Evolutionary conservation across 257 asterid species (phyloP).

Genomic region (Solanum sejunctum): DNA sequence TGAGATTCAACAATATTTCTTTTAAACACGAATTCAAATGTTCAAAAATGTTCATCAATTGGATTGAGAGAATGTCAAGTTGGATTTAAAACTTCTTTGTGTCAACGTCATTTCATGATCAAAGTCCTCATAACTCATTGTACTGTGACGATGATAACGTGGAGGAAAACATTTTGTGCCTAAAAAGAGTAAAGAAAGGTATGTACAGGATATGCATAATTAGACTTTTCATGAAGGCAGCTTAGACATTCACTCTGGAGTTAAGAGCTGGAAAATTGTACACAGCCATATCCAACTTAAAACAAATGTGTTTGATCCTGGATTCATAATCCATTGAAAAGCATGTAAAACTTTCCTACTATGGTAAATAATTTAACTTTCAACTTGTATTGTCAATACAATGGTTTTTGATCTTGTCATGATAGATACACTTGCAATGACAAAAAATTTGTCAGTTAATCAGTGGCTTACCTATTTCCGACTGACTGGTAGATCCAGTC

Average conservation of each 20-base stretch:
- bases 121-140: too few species aligned
- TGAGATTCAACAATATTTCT: background rate
- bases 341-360: background rate
- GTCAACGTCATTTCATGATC: too few species aligned
- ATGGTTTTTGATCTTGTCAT: background rate
- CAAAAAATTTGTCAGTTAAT: conserved; percentile 33
- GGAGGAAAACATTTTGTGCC: too few species aligned
- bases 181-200: too few species aligned
- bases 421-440: background rate
- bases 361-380: background rate
- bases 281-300: background rate
- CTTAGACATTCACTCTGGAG: background rate
- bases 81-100: too few species aligned
- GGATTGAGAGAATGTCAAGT: background rate
- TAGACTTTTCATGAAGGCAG: too few species aligned
- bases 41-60: background rate
- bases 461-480: conserved; percentile 36
- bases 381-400: background rate
- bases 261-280: background rate
- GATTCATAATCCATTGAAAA: background rate
- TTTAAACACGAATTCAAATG: background rate
- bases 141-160: too few species aligned
- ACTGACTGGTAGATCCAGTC: conserved; percentile 25
- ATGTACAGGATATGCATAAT: too few species aligned
- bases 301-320: background rate